Percentiles rank a stretch among this genome's conserved stretches.
Evolutionary conservation across 2,329 filamentous ascomycete genomes (phyloP).

Genomic region (Phyllosticta paracitricarpa): DNA sequence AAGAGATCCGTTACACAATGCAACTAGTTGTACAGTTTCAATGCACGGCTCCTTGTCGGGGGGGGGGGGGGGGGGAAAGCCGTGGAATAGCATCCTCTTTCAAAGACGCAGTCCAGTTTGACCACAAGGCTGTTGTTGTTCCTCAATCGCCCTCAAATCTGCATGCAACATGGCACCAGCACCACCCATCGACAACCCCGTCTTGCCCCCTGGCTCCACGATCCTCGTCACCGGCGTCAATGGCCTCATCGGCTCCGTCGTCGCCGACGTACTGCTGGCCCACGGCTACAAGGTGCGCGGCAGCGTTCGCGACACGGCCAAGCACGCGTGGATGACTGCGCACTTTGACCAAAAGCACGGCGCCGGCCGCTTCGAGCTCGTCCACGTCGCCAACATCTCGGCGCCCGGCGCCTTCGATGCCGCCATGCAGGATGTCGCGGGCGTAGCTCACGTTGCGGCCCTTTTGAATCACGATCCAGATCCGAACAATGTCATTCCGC

Average conservation of each 20-base stretch:
- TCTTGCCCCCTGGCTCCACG: background rate
- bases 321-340: background rate
- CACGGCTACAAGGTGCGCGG: constrained; percentile 21
- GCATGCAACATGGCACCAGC: constrained; percentile 15
- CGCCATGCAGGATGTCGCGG: background rate
- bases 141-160: too few relatives aligned
- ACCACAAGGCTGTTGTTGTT: too few relatives aligned
- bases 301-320: constrained; percentile 14
- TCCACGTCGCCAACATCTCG: background rate
- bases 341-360: background rate
- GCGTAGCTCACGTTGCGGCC: background rate
- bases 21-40: too few relatives aligned
- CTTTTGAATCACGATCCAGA: background rate
- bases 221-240: constrained; percentile 24
- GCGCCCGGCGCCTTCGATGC: background rate
- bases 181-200: background rate
- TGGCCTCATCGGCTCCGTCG: constrained; percentile 21
- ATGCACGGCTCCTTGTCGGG: too few relatives aligned
- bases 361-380: background rate
- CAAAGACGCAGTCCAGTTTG: too few relatives aligned
- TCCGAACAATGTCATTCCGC: background rate
- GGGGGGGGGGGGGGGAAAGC: too few relatives aligned
- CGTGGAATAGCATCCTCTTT: too few relatives aligned
- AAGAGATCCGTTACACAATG: too few relatives aligned
- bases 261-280: constrained; percentile 17